phyloP scores from a whole-genome alignment of 2,329 filamentous ascomycete genomes.

The Gaeumannomyces tritici region DNA sequence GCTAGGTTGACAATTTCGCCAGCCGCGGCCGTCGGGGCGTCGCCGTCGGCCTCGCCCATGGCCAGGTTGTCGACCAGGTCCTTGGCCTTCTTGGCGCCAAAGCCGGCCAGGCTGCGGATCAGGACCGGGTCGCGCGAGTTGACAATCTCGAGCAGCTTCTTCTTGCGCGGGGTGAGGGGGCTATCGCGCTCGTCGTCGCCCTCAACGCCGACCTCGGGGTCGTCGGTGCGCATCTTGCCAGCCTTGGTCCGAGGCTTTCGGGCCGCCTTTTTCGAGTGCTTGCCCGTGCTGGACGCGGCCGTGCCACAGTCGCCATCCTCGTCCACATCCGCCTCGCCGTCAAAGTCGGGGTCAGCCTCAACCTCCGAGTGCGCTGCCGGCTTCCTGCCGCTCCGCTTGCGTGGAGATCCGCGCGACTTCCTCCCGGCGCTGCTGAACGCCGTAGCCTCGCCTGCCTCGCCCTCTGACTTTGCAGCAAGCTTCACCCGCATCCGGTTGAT shows the following conservation, averaged over 20 bases:
- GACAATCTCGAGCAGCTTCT: constrained; percentile 57
- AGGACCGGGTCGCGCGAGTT: constrained; percentile 60
- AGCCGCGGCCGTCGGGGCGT: constrained; percentile 9
- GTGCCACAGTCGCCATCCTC: constrained; percentile 19
- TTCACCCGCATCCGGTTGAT: constrained; percentile 52
- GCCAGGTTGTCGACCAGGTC: constrained; percentile 48
- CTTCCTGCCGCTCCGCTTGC: constrained; percentile 14
- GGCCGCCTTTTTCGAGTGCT: constrained; percentile 14
- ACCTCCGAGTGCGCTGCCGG: not conserved
- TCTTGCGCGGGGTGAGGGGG: constrained; percentile 40
- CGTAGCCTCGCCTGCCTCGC: not conserved
- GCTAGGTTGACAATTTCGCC: constrained; percentile 35
- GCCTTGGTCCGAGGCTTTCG: constrained; percentile 18
- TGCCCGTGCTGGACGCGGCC: constrained; percentile 8
- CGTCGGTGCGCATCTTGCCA: not conserved
- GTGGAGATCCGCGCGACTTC: not conserved
- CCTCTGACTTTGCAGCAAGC: constrained; percentile 23
- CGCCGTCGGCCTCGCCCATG: constrained; percentile 20
- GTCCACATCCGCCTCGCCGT: constrained; percentile 31
- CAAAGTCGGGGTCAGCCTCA: constrained; percentile 23
- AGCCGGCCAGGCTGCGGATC: constrained; percentile 59
- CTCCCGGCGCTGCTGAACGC: not conserved
- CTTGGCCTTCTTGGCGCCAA: constrained; percentile 62
- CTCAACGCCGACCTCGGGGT: not conserved
- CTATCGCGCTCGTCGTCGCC: constrained; percentile 5